Evolutionary conservation across 139 green algal species (phyloP).

Genomic region (Picochlorum costavermella): DNA sequence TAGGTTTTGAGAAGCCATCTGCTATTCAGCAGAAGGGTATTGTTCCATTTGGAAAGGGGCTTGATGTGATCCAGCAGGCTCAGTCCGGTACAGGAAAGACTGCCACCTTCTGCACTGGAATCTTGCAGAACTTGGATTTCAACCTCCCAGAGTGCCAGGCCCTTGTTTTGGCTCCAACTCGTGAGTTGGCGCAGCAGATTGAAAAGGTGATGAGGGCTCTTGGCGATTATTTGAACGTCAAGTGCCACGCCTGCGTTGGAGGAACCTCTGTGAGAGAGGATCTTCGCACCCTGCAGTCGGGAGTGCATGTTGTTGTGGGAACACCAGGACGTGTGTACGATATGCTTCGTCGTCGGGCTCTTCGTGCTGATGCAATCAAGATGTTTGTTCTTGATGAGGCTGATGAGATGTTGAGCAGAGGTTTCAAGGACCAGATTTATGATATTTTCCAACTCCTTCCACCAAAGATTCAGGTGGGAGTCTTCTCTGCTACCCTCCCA

Average conservation of each 20-base stretch:
- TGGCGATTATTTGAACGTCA: conserved; percentile 96
- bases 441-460: conserved; percentile 99
- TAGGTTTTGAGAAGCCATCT: conserved; percentile 98
- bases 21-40: conserved; percentile 99
- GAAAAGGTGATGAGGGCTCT: conserved; percentile 98
- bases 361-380: conserved; percentile 81
- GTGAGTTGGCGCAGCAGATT: conserved; percentile 99
- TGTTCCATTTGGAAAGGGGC: conserved; percentile 92
- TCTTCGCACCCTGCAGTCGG: conserved; percentile 78
- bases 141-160: conserved; percentile 88
- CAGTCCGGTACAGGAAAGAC: conserved; percentile 99
- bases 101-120: conserved; percentile 96
- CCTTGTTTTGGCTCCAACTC: conserved; percentile 95
- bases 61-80: conserved; percentile 99
- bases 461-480: conserved; percentile 96
- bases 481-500: conserved; percentile 98
- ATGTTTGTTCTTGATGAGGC: conserved; percentile 98
- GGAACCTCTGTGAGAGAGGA: conserved; percentile 96
- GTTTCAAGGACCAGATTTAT: conserved; percentile 99
- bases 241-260: conserved; percentile 99
- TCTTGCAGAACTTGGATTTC: conserved; percentile 95
- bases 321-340: conserved; percentile 97
- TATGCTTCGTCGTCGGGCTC: conserved; percentile 92
- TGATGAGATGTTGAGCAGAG: conserved; percentile 97
- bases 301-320: conserved; percentile 92